These are phyloP conservation scores for Arxiozyma slooffiae DNA, from an alignment of 1,139 yeast genomes.

Conservation along the genomic window DNA sequence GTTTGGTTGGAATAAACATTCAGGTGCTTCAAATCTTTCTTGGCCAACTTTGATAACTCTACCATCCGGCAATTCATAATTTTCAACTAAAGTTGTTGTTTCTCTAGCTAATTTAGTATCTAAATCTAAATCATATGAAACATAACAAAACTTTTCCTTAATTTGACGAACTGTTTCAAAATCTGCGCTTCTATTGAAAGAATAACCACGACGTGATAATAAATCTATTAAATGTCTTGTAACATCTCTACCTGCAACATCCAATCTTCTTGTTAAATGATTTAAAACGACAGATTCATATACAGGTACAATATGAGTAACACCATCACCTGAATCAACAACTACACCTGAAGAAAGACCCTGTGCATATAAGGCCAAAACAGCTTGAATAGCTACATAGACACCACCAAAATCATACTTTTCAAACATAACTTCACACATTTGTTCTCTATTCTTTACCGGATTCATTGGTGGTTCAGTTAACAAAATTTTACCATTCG, in stretches of 20 bases:
- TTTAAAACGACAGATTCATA: constrained; percentile 92
- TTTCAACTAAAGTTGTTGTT: constrained; percentile 86
- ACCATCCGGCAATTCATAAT: constrained; percentile 93
- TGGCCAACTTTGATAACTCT: constrained; percentile 88
- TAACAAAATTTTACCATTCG: constrained; percentile 70
- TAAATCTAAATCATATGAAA: constrained; percentile 83
- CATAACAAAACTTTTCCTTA: constrained; percentile 91
- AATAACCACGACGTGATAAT: constrained; percentile 90
- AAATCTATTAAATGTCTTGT: constrained; percentile 87
- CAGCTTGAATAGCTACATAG: constrained; percentile 97
- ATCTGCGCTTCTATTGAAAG: constrained; percentile 96
- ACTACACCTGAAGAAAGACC: constrained; percentile 97
- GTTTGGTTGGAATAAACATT: constrained; percentile 93
- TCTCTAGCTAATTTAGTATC: constrained; percentile 84
- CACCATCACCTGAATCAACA: constrained; percentile 92
- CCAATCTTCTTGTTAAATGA: constrained; percentile 84
- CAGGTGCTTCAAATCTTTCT: constrained; percentile 96
- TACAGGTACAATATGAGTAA: constrained; percentile 95
- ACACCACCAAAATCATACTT: constrained; percentile 93
- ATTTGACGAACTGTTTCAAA: constrained; percentile 97
- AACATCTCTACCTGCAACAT: constrained; percentile 97
- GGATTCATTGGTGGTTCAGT: constrained; percentile 99
- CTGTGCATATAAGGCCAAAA: constrained; percentile 91
- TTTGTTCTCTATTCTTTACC: constrained; percentile 46
- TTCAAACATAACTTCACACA: constrained; percentile 95